A percentile compares a stretch with the other conserved stretches of the same genome.
Evolutionary conservation across 768 basidiomycete species (phyloP).

Genomic region (Trametes gibbosa): DNA sequence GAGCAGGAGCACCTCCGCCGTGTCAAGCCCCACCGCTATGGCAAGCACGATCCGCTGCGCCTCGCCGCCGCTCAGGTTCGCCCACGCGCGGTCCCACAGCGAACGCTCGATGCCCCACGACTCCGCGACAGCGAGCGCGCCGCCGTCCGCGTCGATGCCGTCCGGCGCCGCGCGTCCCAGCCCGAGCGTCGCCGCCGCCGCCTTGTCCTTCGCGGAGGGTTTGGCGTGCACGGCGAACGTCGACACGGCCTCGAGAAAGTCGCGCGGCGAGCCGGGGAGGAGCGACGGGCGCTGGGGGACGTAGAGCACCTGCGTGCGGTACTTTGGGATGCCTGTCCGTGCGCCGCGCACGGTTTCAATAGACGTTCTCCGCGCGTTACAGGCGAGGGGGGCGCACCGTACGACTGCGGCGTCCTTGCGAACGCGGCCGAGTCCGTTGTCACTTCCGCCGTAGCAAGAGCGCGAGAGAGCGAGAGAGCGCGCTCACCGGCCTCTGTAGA

Average conservation of each 20-base stretch:
- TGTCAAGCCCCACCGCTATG: slow-evolving; percentile 65
- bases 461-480: neutral
- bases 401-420: slow-evolving; percentile 46
- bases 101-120: slow-evolving; percentile 65
- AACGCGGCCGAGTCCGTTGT: neutral
- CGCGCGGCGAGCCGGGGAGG: slow-evolving; percentile 76
- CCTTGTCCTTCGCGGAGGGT: slow-evolving; percentile 20
- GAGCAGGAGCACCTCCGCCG: slow-evolving; percentile 74
- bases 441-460: neutral
- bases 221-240: slow-evolving; percentile 46
- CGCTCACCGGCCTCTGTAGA: slow-evolving; percentile 66
- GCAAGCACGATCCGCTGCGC: slow-evolving; percentile 81
- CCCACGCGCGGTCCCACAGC: slow-evolving; percentile 81
- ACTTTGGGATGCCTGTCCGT: slow-evolving; percentile 64
- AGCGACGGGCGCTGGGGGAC: slow-evolving; percentile 87
- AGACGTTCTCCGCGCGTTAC: neutral
- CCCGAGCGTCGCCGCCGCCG: slow-evolving; percentile 19
- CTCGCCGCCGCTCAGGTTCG: slow-evolving; percentile 82
- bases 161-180: neutral
- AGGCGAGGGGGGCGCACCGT: slow-evolving; percentile 36
- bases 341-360: neutral
- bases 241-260: slow-evolving; percentile 60
- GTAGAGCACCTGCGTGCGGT: slow-evolving; percentile 78
- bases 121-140: slow-evolving; percentile 52
- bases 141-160: slow-evolving; percentile 1